Evolutionary conservation across 192 early-diverging fungal species (phyloP), one percentile per base, ranked within the genome.

Genomic region (Podila clonocystis): DNA sequence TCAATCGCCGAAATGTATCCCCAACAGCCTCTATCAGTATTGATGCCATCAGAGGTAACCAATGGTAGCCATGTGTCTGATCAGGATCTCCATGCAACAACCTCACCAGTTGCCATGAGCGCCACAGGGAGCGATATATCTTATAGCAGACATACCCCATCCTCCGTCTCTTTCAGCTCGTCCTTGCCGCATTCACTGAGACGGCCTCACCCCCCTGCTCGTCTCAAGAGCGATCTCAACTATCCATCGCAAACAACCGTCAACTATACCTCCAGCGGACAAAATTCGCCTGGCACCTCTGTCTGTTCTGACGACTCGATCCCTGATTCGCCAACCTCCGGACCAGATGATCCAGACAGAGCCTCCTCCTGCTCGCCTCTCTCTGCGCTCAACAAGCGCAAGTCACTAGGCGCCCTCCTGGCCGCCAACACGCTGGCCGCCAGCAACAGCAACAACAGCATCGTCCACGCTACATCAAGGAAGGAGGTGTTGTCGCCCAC

Each of bases 381-480:
- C 7, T 80, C 77, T 24, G 77, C 77, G 22, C 55, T 80, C 59
- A 80, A 80, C 58, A 80, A 80, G 50, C 45, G 77, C 26, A 80
- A 80, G 62, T 80, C 77, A 3, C 57, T 80, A 5, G 77, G 77
- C 17, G 77, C 77, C 9, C 77, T 80, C n/a, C 52, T 80, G 65
- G 77, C 77, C 31, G 77, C 77, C 70, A 80, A 80, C 58, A 80
- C 77, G 5, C 67, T 80, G 17, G 77, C 77, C 22, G 77, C 77
- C 19, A 80, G 77, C 58, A 80, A 62, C 58, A 80, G 66, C 67
- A 73, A 34, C 49, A 80, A 73, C 34, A 73, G 50, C 58, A 73
- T 80, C 33, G 73, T 80, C 55, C 58, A 70, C 22, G 22, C 65
- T 28, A 52, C 63, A 12, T 33, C 75, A 9, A 70, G 71, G 22